phyloP scores from a whole-genome alignment of 2,329 filamentous ascomycete genomes.

The Aspergillus pseudoglaucus region DNA sequence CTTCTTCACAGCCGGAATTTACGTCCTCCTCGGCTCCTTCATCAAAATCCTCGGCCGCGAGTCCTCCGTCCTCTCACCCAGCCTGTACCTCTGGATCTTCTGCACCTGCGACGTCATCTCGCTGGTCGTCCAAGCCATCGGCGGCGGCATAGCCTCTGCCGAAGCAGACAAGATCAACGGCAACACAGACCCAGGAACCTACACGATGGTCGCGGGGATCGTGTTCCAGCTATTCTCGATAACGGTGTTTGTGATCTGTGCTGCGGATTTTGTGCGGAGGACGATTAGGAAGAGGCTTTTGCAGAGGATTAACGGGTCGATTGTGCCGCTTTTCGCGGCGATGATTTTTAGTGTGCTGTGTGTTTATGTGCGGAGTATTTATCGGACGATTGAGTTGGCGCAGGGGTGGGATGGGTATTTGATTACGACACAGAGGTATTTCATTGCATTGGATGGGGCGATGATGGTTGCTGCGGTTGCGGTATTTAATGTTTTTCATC shows the following conservation, averaged over 20 bases:
- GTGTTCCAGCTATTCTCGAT: conserved; percentile 54
- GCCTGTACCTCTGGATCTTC: conserved; percentile 45
- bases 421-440: conserved; percentile 46
- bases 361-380: conserved; percentile 46
- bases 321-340: conserved; percentile 30
- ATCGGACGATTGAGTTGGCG: conserved; percentile 45
- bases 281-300: conserved; percentile 20
- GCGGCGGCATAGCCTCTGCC: conserved; percentile 46
- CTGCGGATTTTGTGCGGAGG: conserved; percentile 43
- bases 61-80: conserved; percentile 39
- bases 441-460: conserved; percentile 45
- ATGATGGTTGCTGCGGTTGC: conserved; percentile 45
- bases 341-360: conserved; percentile 38
- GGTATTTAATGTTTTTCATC: conserved; percentile 42
- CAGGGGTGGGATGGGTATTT: conserved; percentile 47
- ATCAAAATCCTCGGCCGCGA: conserved; percentile 40
- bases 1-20: conserved; percentile 48
- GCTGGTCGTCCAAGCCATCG: conserved; percentile 50
- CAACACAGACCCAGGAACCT: conserved; percentile 42
- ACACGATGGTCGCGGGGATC: conserved; percentile 50
- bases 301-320: conserved; percentile 17
- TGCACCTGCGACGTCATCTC: conserved; percentile 50
- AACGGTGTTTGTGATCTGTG: conserved; percentile 45
- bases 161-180: conserved; percentile 41
- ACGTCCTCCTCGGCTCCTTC: conserved; percentile 44